These are phyloP conservation scores for Sambucus nigra DNA, from an alignment of 129 eudicot genomes.

Conservation along the genomic window DNA sequence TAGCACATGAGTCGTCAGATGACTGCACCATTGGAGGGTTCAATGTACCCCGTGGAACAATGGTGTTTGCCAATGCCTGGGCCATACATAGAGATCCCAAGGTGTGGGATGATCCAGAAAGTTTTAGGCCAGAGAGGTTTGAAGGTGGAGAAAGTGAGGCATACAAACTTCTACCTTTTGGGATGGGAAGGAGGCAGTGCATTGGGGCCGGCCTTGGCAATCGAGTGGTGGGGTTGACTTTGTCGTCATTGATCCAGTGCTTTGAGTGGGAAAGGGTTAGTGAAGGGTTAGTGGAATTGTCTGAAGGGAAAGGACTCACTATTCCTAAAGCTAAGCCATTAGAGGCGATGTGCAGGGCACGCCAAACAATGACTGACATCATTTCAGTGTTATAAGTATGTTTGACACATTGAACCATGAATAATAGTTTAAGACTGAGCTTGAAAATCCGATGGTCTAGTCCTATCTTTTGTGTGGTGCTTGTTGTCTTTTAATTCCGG, in stretches of 20 bases:
- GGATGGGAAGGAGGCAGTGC: slow-evolving; percentile 36
- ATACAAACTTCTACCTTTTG: slow-evolving; percentile 30
- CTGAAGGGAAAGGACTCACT: slow-evolving; percentile 9
- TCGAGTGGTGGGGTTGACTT: slow-evolving; percentile 26
- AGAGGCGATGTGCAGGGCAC: neutral
- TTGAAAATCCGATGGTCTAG: no score
- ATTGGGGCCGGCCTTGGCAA: slow-evolving; percentile 36
- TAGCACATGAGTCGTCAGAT: slow-evolving; percentile 34
- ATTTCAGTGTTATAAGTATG: neutral
- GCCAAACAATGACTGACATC: neutral
- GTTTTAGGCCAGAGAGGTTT: slow-evolving; percentile 40
- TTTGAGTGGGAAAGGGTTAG: slow-evolving; percentile 44
- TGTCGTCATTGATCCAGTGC: slow-evolving; percentile 39
- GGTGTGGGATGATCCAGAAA: slow-evolving; percentile 40
- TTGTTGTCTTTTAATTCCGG: no score
- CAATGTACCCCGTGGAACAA: slow-evolving; percentile 32
- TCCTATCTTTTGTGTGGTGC: no score
- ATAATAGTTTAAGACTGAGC: no score
- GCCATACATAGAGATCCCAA: slow-evolving; percentile 38
- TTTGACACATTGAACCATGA: no score
- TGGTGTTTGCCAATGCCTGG: slow-evolving; percentile 33
- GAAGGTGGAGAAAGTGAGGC: slow-evolving; percentile 22
- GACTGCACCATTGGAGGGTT: slow-evolving; percentile 34
- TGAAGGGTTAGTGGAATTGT: slow-evolving; percentile 18
- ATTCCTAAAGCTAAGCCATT: neutral